Base-by-base conservation (phyloP, 441 rosid genomes). In the Corymbia citriodora region DNA sequence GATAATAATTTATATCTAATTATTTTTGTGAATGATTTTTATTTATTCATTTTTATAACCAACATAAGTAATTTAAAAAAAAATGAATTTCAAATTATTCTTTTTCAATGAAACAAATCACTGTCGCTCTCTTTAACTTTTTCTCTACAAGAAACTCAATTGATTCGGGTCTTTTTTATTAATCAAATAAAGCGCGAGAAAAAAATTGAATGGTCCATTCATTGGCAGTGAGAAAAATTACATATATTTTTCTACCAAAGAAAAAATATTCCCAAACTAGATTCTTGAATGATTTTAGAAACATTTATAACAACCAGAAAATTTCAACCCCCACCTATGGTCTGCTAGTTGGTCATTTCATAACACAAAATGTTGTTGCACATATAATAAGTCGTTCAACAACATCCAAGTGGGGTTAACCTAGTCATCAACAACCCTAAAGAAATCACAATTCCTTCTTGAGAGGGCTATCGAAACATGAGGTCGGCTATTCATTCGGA, bases 11-110 rank as follows among this genome's bases (percentile, higher is more conserved):
- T 57, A 57, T 57, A 40, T 57, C 10, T 57, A 57, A 57, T 23
- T 57, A 57, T 57, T 10, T 25, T 55, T 23, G 1, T 23, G 13
- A 59, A 59, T 3, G 10, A 59, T 25, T 23, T 25, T 59, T 4
- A 0, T 59, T 59, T 0, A 10, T 59, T 25, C 0, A 59, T 25
- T 59, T 57, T 59, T 23, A 1, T 59, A 59, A 59, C 0, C 1
- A 1, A 59, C 25, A 59, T 0, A 10, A 25, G 1, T 0, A 3
- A 59, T 21, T 55, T 1, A 19, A 8, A 21, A 55, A 55, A 55
- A 55, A 19, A 2, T 21, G 0, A 19, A 8, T 55, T 55, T 8
- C 27, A 55, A 21, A 55, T 55, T 21, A 55, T 55, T 55, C 61
- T 19, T 55, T 4, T 55, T 55, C 2, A 19, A 2, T 55, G 27